These are phyloP conservation scores for Aureobasidium sp. DNA, from an alignment of 2,329 filamentous ascomycete genomes.

Conservation along the genomic window DNA sequence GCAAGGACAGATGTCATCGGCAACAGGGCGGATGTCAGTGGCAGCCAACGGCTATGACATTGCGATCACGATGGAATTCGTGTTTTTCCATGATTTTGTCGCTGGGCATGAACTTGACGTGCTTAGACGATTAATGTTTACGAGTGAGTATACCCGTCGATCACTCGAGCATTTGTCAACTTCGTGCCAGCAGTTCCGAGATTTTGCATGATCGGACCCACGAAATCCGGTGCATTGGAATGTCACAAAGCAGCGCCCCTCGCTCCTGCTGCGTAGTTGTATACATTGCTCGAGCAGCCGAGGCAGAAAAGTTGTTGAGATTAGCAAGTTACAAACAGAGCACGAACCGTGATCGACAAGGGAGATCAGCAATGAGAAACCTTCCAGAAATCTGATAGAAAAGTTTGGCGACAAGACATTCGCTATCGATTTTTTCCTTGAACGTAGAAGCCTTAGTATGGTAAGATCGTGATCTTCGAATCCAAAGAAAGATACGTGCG, in stretches of 20 bases:
- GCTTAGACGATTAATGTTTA: neutral
- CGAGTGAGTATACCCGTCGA: neutral
- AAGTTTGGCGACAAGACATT: neutral
- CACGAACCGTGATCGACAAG: neutral
- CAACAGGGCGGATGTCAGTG: neutral
- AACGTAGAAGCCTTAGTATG: neutral
- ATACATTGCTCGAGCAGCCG: neutral
- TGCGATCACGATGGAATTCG: too few relatives aligned
- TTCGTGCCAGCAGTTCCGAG: neutral
- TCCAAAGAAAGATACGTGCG: neutral
- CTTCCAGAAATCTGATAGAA: neutral
- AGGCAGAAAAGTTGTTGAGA: neutral
- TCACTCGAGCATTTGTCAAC: neutral
- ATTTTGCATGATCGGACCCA: neutral
- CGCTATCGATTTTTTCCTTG: neutral
- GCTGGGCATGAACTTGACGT: neutral
- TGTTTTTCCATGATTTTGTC: neutral
- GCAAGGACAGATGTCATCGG: neutral
- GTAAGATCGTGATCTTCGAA: neutral
- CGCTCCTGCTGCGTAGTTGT: neutral
- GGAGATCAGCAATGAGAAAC: neutral
- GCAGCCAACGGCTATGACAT: neutral
- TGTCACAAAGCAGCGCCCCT: neutral
- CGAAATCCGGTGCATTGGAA: neutral
- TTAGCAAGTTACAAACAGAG: conserved; percentile 2